These are phyloP conservation scores for Lasiodiplodia sp. DNA, from an alignment of 2,329 filamentous ascomycete species.

Conservation along the genomic window DNA sequence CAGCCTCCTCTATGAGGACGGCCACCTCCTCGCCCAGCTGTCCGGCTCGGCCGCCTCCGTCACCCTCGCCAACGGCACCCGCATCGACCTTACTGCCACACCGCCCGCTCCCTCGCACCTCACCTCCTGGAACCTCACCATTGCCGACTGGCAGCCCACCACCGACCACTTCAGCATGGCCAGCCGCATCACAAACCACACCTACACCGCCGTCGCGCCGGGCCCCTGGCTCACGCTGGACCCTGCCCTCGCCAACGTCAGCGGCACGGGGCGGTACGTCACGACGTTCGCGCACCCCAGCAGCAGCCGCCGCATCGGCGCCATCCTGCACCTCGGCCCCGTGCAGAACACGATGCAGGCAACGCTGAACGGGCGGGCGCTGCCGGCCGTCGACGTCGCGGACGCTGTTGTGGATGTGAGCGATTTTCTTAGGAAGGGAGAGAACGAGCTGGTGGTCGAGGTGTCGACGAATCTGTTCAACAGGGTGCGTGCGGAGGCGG, in stretches of 20 bases:
- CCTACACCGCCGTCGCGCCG: conserved; percentile 36
- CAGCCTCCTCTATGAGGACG: neutral
- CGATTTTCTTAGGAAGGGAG: conserved; percentile 35
- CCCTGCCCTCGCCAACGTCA: conserved; percentile 38
- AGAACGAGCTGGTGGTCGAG: conserved; percentile 40
- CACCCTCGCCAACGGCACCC: conserved; percentile 31
- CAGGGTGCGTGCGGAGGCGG: conserved; percentile 33
- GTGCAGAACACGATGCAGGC: conserved; percentile 41
- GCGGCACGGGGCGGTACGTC: conserved; percentile 46
- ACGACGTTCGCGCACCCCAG: conserved; percentile 42
- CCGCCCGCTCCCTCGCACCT: conserved; percentile 37
- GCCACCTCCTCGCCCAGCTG: conserved; percentile 1
- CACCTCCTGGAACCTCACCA: conserved; percentile 45
- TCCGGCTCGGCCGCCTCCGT: conserved; percentile 29
- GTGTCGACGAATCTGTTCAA: conserved; percentile 47
- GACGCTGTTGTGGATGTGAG: conserved; percentile 38
- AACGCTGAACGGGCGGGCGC: conserved; percentile 39
- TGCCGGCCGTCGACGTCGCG: conserved; percentile 43
- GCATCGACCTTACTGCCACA: conserved; percentile 31
- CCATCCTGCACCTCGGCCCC: conserved; percentile 39
- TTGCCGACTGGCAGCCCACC: conserved; percentile 51
- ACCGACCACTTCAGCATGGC: conserved; percentile 43
- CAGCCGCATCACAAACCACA: conserved; percentile 38
- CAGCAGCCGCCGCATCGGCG: conserved; percentile 29
- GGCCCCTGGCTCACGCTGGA: conserved; percentile 46